Evolutionary conservation across 2,329 filamentous ascomycete species (phyloP).

Genomic region (Fusarium chlamydosporum): DNA sequence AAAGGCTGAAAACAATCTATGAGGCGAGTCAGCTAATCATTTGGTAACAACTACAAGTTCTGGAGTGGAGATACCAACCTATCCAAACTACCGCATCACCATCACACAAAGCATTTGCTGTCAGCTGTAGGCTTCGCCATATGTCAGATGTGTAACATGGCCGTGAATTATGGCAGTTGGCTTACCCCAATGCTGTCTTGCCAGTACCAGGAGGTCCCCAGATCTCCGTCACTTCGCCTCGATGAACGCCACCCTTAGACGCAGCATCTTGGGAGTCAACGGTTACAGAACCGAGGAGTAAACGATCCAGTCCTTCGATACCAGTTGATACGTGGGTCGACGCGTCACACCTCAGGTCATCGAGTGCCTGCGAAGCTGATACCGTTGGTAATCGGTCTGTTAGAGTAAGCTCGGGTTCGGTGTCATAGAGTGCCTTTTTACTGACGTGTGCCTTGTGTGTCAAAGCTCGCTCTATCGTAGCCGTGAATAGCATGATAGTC

Average conservation of each 20-base stretch:
- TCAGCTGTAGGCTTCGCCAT: slow-evolving; percentile 76
- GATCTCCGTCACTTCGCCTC: slow-evolving; percentile 86
- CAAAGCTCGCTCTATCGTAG: slow-evolving; percentile 73
- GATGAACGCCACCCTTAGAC: slow-evolving; percentile 71
- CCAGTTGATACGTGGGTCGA: slow-evolving; percentile 70
- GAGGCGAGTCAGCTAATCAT: slow-evolving; percentile 20
- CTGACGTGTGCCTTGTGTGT: slow-evolving; percentile 67
- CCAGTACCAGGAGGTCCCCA: slow-evolving; percentile 90
- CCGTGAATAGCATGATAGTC: slow-evolving; percentile 72
- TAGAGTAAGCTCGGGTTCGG: slow-evolving; percentile 28
- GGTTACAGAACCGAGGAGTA: slow-evolving; percentile 53
- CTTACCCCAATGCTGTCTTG: slow-evolving; percentile 86
- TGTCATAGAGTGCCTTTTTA: slow-evolving; percentile 33
- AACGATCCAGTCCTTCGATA: slow-evolving; percentile 66
- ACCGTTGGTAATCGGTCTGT: slow-evolving; percentile 82
- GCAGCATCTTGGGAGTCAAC: slow-evolving; percentile 30
- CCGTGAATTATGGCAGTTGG: slow-evolving; percentile 26
- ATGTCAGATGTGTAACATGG: slow-evolving; percentile 28
- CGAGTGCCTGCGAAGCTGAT: slow-evolving; percentile 79
- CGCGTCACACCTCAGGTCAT: slow-evolving; percentile 68
- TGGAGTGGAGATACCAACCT: slow-evolving; percentile 67
- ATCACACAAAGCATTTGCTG: slow-evolving; percentile 72
- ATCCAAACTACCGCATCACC: slow-evolving; percentile 82
- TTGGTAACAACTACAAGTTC: background rate
- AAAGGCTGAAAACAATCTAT: slow-evolving; percentile 65